A percentile compares a stretch with the other conserved stretches of the same genome.
Conservation (phyloP, 495 filamentous ascomycete species). For the Lasiosphaeria hispida region DNA sequence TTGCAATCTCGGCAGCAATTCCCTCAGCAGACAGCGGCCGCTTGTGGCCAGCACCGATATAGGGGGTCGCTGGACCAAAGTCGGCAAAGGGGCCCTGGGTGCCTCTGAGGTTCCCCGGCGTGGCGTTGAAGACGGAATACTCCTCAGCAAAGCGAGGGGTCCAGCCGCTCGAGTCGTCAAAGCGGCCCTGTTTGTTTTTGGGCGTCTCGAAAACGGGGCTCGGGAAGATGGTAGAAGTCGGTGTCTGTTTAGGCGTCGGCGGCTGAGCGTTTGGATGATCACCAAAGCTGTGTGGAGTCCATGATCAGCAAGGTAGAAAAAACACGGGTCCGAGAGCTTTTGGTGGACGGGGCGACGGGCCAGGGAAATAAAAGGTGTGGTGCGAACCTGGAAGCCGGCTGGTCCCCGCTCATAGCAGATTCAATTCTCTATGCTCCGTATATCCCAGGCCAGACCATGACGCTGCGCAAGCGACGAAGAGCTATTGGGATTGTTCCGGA, state of each 20-base stretch:
- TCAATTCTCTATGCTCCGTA: slow-evolving; percentile 27
- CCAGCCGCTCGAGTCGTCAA: slow-evolving; percentile 50
- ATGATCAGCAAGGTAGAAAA: slow-evolving; percentile 27
- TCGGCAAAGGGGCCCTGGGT: slow-evolving; percentile 40
- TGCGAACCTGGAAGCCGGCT: slow-evolving; percentile 67
- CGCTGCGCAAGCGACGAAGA: slow-evolving; percentile 12
- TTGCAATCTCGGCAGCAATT: slow-evolving; percentile 46
- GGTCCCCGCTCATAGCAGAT: slow-evolving; percentile 74
- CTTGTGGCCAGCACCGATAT: slow-evolving; percentile 35
- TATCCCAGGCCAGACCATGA: slow-evolving; percentile 22
- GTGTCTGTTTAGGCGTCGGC: slow-evolving; percentile 73
- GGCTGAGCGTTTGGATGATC: slow-evolving; percentile 75
- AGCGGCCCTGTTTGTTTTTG: slow-evolving; percentile 47
- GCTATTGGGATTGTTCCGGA: slow-evolving; percentile 9
- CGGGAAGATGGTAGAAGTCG: slow-evolving; percentile 61
- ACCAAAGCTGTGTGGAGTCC: slow-evolving; percentile 60
- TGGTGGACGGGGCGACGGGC: not conserved
- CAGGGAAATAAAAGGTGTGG: slow-evolving; percentile 17
- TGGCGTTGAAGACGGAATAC: slow-evolving; percentile 56
- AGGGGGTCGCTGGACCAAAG: slow-evolving; percentile 34
- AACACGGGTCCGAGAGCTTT: no score
- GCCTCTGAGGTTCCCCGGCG: slow-evolving; percentile 50
- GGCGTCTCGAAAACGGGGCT: slow-evolving; percentile 66
- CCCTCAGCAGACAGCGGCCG: slow-evolving; percentile 39
- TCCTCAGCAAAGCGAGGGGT: slow-evolving; percentile 57